phyloP scores from a whole-genome alignment of 257 asterid genomes.

The Rubia yunnanensis region DNA sequence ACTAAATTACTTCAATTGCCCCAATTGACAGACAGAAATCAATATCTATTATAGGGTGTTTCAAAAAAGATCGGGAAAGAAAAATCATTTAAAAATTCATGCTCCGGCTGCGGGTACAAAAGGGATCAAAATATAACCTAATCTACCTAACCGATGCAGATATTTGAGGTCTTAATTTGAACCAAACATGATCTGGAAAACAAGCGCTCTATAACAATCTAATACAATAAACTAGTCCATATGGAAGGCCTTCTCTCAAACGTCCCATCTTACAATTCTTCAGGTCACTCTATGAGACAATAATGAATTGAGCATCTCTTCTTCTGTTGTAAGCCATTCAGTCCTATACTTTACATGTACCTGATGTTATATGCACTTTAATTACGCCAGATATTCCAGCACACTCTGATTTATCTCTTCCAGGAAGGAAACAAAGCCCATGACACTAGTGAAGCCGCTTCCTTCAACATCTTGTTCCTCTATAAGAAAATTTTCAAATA shows the following conservation, averaged over 20 bases:
- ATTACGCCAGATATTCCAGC: constrained; percentile 43
- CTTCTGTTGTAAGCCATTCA: neutral
- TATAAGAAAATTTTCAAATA: constrained; percentile 81
- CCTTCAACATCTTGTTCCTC: constrained; percentile 96
- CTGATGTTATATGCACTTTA: neutral
- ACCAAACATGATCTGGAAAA: neutral
- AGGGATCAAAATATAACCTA: neutral
- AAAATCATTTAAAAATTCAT: neutral
- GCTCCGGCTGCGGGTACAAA: neutral
- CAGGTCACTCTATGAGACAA: neutral
- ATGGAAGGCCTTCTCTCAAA: neutral
- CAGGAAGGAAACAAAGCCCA: constrained; percentile 86
- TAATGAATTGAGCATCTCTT: neutral
- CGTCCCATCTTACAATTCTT: neutral
- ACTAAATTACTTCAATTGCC: no score
- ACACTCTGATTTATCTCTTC: constrained; percentile 77
- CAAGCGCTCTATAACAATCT: neutral
- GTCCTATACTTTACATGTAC: neutral
- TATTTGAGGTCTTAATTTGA: neutral
- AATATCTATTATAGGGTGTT: no score
- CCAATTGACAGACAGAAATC: no score
- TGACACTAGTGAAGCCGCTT: constrained; percentile 67
- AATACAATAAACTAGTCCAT: neutral
- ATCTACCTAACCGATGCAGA: neutral
- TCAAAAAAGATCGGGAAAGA: no score